Evolutionary conservation across 208 protist species (phyloP).

Genomic region (Acanthamoeba healyi): DNA sequence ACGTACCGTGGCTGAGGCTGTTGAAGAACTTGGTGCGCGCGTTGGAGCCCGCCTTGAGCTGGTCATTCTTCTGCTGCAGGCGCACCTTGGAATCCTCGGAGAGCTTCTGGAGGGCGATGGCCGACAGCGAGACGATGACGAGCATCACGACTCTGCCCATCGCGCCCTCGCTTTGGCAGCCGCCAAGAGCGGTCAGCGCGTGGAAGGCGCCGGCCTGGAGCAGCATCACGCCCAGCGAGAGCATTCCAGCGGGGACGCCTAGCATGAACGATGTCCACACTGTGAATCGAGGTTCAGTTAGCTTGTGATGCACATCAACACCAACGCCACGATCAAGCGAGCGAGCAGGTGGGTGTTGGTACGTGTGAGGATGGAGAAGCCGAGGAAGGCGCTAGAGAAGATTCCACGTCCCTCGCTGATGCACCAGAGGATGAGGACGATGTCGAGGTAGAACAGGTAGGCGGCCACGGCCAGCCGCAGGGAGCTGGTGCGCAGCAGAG

Average conservation of each 20-base stretch:
- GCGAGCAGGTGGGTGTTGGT: too few relatives aligned
- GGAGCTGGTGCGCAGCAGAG: not conserved
- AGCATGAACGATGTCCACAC: constrained; percentile 14
- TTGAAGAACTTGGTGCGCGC: not conserved
- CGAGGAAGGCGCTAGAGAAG: not conserved
- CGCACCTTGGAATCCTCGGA: not conserved
- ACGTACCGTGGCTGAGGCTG: constrained; percentile 10
- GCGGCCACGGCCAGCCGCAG: not conserved
- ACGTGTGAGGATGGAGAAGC: not conserved
- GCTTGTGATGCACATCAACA: too few relatives aligned
- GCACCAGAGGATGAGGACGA: not conserved
- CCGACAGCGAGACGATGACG: not conserved
- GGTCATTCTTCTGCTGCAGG: constrained; percentile 6
- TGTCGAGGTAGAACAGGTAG: not conserved
- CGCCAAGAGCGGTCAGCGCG: not conserved
- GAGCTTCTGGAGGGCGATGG: not conserved
- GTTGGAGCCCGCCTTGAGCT: constrained; percentile 6
- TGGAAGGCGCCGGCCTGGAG: not conserved
- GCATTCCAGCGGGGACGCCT: not conserved
- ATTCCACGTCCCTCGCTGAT: not conserved
- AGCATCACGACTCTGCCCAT: not conserved
- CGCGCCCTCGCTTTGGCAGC: not conserved
- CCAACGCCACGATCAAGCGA: too few relatives aligned
- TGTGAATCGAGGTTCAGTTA: not conserved
- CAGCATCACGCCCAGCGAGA: not conserved